Evolutionary conservation across 2,329 filamentous ascomycete species (phyloP), one percentile per base, ranked within the genome.

Genomic region (Pseudocercospora musae): DNA sequence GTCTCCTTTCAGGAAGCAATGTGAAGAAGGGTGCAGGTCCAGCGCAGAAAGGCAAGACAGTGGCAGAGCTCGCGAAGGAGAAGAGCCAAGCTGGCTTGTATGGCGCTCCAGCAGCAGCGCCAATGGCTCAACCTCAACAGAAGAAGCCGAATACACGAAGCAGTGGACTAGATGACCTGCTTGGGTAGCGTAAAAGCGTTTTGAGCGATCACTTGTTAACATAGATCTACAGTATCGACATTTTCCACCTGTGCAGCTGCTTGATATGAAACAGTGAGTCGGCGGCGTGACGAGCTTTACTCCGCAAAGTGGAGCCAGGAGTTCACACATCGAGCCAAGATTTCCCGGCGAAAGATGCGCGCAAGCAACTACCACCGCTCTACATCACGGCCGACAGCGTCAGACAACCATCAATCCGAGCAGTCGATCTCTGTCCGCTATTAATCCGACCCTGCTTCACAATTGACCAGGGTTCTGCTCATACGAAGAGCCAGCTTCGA

Each of bases 41-140:
- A 11, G 81, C 80, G 9, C 80, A 83, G 58, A 83, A 87, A 62
- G 89, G 89, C 0, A 88, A 92, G 57, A 93, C 93, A 59, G 85
- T 99, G 79, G 93, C 92, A 29, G 93, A 96, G 76, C 86, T 99
- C 77, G 94, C 93, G n/a, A 97, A 97, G 82, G 92, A 97, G 78
- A 97, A 98, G 84, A 95, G 92, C 62, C 92, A 88, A 70, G 92
- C 93, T 15, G 92, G 93, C 7, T 91, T 99, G 66, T 99, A 96
- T 92, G 95, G 94, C 18, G 85, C 90, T 0, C 83, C 89, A 15
- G 87, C 68, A 44, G 63, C 69, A 55, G 57, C 66, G 23, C 29
- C 52, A 18, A 42, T 63, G 29, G 58, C 66, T 20, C 56, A 63
- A 40, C 44, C 57, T 25, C 33, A 37, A n/a, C 59, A 60, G 46